Evolutionary conservation across 148 eudicot genomes (phyloP).

Genomic region (Camellia japonica): DNA sequence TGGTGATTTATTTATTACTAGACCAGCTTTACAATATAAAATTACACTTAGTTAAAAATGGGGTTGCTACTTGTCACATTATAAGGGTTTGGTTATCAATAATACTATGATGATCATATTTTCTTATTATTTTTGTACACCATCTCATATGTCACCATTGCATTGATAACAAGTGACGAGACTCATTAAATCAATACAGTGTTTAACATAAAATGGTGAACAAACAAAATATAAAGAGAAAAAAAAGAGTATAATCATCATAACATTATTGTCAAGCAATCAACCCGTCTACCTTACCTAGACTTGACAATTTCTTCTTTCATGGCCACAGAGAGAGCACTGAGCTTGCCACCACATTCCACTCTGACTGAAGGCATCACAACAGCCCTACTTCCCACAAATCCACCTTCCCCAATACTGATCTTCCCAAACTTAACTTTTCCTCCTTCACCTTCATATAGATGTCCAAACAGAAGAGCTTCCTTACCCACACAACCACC

Average conservation of each 20-base stretch:
- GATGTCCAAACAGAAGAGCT: constrained; percentile 41
- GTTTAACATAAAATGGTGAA: too few relatives aligned
- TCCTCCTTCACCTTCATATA: constrained; percentile 48
- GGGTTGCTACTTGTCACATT: too few relatives aligned
- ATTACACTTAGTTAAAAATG: too few relatives aligned
- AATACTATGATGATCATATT: too few relatives aligned
- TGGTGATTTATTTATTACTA: too few relatives aligned
- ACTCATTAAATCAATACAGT: background rate
- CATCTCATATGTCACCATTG: too few relatives aligned
- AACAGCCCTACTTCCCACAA: constrained; percentile 42
- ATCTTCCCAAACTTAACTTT: constrained; percentile 41
- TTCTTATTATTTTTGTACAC: too few relatives aligned
- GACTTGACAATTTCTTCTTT: constrained; percentile 38
- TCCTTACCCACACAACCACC: constrained; percentile 37
- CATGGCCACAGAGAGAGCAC: constrained; percentile 38
- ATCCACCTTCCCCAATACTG: constrained; percentile 32
- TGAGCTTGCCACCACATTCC: constrained; percentile 29
- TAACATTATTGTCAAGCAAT: background rate
- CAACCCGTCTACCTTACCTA: constrained; percentile 9
- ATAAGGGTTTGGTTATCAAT: too few relatives aligned
- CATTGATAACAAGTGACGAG: too few relatives aligned
- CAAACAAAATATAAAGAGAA: too few relatives aligned
- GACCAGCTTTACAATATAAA: too few relatives aligned
- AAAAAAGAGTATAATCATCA: too few relatives aligned
- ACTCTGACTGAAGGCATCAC: constrained; percentile 41